Conservation (phyloP, 176 grass and related monocot genomes). For the Pontederia paniculata region DNA sequence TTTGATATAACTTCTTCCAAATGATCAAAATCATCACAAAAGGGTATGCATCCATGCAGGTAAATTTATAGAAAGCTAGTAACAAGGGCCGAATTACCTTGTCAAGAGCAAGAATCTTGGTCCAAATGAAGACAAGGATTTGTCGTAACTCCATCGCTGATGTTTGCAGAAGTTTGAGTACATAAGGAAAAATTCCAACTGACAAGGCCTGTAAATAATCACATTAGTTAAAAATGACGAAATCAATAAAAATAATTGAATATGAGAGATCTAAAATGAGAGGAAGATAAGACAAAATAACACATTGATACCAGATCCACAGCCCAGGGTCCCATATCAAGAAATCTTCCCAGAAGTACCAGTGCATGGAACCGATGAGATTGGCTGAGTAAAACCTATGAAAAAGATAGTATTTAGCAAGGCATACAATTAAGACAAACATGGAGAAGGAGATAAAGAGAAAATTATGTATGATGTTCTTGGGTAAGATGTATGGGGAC, state of each 20-base stretch:
- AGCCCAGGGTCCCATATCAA: conserved; percentile 99
- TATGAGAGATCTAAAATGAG: conserved; percentile 1
- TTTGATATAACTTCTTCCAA: too few species aligned
- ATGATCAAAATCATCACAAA: background rate
- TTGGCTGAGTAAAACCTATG: conserved; percentile 89
- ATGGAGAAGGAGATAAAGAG: too few species aligned
- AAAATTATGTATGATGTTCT: too few species aligned
- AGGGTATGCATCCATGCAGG: background rate
- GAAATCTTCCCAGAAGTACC: conserved; percentile 97
- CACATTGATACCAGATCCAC: conserved; percentile 70
- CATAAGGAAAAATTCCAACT: conserved; percentile 95
- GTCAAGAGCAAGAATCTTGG: conserved; percentile 97
- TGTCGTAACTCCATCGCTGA: conserved; percentile 77
- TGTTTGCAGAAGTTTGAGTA: conserved; percentile 95
- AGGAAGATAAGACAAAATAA: conserved; percentile 2
- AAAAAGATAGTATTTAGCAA: conserved; percentile 3
- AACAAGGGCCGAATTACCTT: conserved; percentile 37
- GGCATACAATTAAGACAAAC: too few species aligned
- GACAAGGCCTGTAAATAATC: conserved; percentile 59
- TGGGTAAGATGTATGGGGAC: too few species aligned
- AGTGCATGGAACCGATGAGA: conserved; percentile 92
- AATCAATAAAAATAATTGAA: conserved; percentile 7
- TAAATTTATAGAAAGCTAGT: background rate
- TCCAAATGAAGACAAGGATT: conserved; percentile 99
- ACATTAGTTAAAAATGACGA: conserved; percentile 9